phyloP scores from a whole-genome alignment of 805 yeast species.

The Lachancea kluyveri region DNA sequence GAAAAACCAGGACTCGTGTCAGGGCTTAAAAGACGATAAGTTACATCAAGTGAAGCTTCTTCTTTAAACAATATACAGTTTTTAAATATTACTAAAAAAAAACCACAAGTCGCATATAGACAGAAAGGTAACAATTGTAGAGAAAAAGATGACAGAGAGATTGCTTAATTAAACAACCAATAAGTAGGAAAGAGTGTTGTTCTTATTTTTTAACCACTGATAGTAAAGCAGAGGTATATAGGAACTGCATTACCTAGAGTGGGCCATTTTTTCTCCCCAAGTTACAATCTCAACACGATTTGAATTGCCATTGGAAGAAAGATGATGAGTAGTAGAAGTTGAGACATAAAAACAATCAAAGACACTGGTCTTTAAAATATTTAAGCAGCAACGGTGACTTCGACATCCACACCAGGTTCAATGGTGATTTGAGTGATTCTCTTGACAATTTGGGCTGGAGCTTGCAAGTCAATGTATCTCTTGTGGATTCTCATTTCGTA shows the following conservation, averaged over 20 bases:
- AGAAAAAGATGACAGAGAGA: slow-evolving; percentile 5
- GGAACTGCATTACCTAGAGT: slow-evolving; percentile 35
- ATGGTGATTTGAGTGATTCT: slow-evolving; percentile 96
- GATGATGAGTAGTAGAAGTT: background rate
- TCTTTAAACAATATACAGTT: too few relatives aligned
- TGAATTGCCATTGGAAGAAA: slow-evolving; percentile 1
- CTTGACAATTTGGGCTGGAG: slow-evolving; percentile 90
- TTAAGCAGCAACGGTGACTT: slow-evolving; percentile 85
- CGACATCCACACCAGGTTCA: slow-evolving; percentile 99
- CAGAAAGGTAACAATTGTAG: too few relatives aligned
- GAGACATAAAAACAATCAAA: background rate
- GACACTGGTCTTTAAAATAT: slow-evolving; percentile 6
- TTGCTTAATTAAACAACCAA: slow-evolving; percentile 11
- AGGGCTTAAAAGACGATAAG: too few relatives aligned
- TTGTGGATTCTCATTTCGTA: slow-evolving; percentile 99
- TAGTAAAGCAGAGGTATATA: slow-evolving; percentile 35
- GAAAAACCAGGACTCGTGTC: too few relatives aligned
- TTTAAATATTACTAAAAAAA: too few relatives aligned
- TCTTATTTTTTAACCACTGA: slow-evolving; percentile 31
- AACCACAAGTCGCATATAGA: too few relatives aligned
- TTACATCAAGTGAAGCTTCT: too few relatives aligned
- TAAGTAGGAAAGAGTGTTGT: slow-evolving; percentile 4
- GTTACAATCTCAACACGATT: background rate
- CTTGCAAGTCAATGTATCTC: slow-evolving; percentile 97
- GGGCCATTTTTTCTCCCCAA: too few relatives aligned